Percentiles rank a stretch among this genome's conserved stretches.
Evolutionary conservation across 2,329 filamentous ascomycete genomes (phyloP).

Genomic region (Pseudogymnoascus sp.): DNA sequence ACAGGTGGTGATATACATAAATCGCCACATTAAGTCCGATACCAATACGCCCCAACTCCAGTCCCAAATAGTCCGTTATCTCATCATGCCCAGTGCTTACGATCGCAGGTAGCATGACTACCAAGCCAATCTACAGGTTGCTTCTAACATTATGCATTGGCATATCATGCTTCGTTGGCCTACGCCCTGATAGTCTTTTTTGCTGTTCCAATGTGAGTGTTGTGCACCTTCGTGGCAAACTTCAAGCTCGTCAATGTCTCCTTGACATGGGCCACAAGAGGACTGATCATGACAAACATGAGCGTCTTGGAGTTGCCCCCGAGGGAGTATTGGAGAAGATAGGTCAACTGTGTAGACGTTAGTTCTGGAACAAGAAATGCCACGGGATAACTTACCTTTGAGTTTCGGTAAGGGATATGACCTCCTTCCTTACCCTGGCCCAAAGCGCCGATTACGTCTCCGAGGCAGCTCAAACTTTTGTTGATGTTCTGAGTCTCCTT

Average conservation of each 20-base stretch:
- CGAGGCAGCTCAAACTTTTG: slow-evolving; percentile 81
- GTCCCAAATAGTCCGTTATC: slow-evolving; percentile 5
- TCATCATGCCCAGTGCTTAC: not conserved
- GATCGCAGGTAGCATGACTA: not conserved
- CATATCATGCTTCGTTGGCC: not conserved
- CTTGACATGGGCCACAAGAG: slow-evolving; percentile 78
- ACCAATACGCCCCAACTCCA: not conserved
- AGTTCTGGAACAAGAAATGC: slow-evolving; percentile 6
- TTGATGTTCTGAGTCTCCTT: slow-evolving; percentile 98
- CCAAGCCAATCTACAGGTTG: not conserved
- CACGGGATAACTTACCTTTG: slow-evolving; percentile 52
- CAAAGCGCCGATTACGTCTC: slow-evolving; percentile 91
- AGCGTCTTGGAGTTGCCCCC: slow-evolving; percentile 95
- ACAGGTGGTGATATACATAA: slow-evolving; percentile 8
- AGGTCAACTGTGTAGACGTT: slow-evolving; percentile 57
- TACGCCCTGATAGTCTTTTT: slow-evolving; percentile 60
- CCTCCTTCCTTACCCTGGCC: slow-evolving; percentile 67
- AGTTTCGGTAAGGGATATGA: slow-evolving; percentile 92
- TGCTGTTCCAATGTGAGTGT: slow-evolving; percentile 86
- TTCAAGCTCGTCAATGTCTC: slow-evolving; percentile 92
- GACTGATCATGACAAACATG: slow-evolving; percentile 98
- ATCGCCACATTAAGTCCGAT: not conserved
- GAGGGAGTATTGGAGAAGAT: slow-evolving; percentile 86
- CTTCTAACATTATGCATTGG: not conserved
- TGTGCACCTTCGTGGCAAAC: slow-evolving; percentile 90